Percentiles rank a stretch among this genome's conserved stretches.
phyloP scores from a whole-genome alignment of 2,329 filamentous ascomycete genomes.

The Parasarocladium wereldwijsianum region DNA sequence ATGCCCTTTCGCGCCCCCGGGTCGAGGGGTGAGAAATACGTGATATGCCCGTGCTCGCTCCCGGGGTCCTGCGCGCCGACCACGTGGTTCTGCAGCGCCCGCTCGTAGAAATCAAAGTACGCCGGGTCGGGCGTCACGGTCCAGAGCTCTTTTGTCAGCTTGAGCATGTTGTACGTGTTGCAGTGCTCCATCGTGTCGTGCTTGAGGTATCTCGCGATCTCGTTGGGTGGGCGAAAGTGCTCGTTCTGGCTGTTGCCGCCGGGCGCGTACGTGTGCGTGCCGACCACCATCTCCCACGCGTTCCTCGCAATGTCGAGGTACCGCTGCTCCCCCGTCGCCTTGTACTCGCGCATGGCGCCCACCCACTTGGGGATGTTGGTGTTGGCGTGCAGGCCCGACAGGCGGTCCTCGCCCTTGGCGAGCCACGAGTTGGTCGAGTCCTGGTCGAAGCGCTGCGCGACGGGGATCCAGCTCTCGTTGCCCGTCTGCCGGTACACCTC shows the following conservation, averaged over 20 bases:
- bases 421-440: constrained; percentile 30
- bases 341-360: constrained; percentile 31
- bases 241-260: constrained; percentile 38
- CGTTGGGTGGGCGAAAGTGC: constrained; percentile 31
- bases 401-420: constrained; percentile 25
- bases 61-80: constrained; percentile 31
- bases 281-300: constrained; percentile 30
- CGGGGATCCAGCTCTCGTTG: constrained; percentile 28
- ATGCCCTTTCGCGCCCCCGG: constrained; percentile 30
- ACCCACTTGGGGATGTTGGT: constrained; percentile 41
- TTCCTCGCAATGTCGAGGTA: constrained; percentile 34
- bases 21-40: constrained; percentile 36
- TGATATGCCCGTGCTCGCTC: constrained; percentile 30
- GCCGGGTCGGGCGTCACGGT: constrained; percentile 19
- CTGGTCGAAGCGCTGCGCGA: constrained; percentile 35
- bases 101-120: constrained; percentile 40
- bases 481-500: constrained; percentile 31
- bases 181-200: constrained; percentile 35
- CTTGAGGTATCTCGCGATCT: constrained; percentile 26
- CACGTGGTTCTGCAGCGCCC: constrained; percentile 32
- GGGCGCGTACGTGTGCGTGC: constrained; percentile 34
- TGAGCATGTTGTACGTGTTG: constrained; percentile 43
- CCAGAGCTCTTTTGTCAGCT: constrained; percentile 37
- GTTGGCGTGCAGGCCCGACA: constrained; percentile 35
- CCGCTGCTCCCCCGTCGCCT: constrained; percentile 25